Base-by-base conservation (phyloP, 495 filamentous ascomycete species). In the Beverwykella pulmonaria region DNA sequence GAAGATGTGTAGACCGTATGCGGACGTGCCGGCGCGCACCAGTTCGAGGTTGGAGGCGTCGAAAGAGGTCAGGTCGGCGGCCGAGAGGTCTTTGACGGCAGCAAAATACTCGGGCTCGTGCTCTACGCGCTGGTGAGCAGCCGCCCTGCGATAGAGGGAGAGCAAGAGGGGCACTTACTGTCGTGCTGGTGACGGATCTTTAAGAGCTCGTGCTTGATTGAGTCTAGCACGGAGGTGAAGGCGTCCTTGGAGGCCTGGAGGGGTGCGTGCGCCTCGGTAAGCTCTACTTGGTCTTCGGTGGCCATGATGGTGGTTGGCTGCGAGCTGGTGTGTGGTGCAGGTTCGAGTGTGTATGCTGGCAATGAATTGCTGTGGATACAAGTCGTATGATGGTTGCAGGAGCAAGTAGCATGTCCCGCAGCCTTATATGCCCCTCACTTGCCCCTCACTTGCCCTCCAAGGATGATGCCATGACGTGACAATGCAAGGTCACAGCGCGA, bases 1-100 rank as follows among this genome's bases (percentile, higher is more conserved):
- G 63, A 87, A 83, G 17, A 87, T 68, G 70, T 84, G 82, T 12
- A 83, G 66, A 1, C 85, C 84, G 68, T 87, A 87, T 1, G 82
- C 81, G 0, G 79, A 79, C 7, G 68, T 71, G 29, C 78, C 84
- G 5, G 84, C 80, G 41, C 84, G 80, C 23, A 86, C 85, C 14
- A 71, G 36, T 22, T 75, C 73, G 12, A 86, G 71, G 27, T 79
- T 75, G 19, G 76, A 65, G 26, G 53, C 4, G 17, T 70, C 64
- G 73, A 86, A 85, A 59, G 71, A 72, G 0, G 81, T 74, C n/a
- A 86, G 76, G 3, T 82, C 75, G 3, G 66, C 25, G 72, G 84
- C 78, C 57, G 74, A 74, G 55, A 86, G 78, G 61, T 77, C 66
- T 19, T 75, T 67, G 27, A 83, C 82, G 27, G 22, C 63, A n/a